These are phyloP conservation scores for Arthrobotrys sphaeroides DNA, from an alignment of 2,329 filamentous ascomycete genomes.

Conservation along the genomic window DNA sequence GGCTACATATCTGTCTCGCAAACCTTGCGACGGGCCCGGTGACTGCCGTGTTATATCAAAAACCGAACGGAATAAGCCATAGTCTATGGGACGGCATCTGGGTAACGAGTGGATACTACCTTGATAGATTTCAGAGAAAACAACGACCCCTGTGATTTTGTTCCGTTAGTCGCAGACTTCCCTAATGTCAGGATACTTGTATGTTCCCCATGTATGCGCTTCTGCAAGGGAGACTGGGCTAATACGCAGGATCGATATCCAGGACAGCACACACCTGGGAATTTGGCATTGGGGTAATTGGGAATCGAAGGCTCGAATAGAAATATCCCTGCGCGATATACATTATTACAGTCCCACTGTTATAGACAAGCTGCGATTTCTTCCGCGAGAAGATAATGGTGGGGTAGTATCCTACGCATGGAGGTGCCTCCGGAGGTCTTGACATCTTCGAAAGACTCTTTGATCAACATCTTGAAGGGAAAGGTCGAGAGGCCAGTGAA, in stretches of 20 bases:
- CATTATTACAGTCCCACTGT: not conserved
- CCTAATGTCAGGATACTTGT: not conserved
- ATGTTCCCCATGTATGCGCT: too few relatives aligned
- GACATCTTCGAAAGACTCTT: constrained; percentile 70
- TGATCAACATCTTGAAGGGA: constrained; percentile 70
- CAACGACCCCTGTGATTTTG: constrained; percentile 67
- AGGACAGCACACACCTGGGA: constrained; percentile 39
- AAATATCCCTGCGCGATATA: constrained; percentile 78
- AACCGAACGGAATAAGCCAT: not conserved
- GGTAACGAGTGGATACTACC: constrained; percentile 65
- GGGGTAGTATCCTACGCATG: constrained; percentile 67
- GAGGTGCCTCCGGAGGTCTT: constrained; percentile 69
- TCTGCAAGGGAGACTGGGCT: too few relatives aligned
- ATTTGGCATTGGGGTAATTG: constrained; percentile 84
- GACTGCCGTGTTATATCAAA: constrained; percentile 66
- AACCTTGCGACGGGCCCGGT: constrained; percentile 90
- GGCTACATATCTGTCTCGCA: constrained; percentile 76
- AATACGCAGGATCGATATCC: not conserved
- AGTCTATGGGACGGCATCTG: not conserved
- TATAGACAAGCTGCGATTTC: not conserved
- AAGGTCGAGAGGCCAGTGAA: too few relatives aligned
- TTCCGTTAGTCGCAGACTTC: not conserved
- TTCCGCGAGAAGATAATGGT: not conserved
- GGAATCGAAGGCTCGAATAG: constrained; percentile 86
- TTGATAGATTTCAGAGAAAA: constrained; percentile 97